A percentile compares a stretch with the other conserved stretches of the same genome.
phyloP scores from a whole-genome alignment of 306 rosid genomes.

The Begonia peltatifolia region DNA sequence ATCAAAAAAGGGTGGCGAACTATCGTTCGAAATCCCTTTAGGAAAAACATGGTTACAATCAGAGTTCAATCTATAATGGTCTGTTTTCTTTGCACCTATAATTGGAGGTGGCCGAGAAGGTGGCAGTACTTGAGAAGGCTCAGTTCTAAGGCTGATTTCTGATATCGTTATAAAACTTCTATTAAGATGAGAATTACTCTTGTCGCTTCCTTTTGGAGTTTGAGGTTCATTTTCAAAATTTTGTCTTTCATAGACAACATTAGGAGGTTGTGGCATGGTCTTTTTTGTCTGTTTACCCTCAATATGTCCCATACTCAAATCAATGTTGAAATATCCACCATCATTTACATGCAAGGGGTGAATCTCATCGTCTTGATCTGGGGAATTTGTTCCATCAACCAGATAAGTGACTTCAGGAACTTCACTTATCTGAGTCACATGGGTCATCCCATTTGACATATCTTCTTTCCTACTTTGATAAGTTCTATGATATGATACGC shows the following conservation, averaged over 20 bases:
- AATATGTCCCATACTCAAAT: constrained; percentile 25
- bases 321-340: constrained; percentile 37
- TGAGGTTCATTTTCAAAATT: constrained; percentile 12
- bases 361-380: constrained; percentile 4
- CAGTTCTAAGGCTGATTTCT: constrained; percentile 69
- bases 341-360: constrained; percentile 2
- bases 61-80: constrained; percentile 18
- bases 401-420: constrained; percentile 36
- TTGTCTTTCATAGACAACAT: constrained; percentile 21
- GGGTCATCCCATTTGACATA: constrained; percentile 24
- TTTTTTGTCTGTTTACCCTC: constrained; percentile 32
- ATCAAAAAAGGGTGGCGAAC: constrained; percentile 63
- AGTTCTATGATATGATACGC: constrained; percentile 39
- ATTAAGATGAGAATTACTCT: constrained; percentile 23
- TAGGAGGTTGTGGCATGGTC: constrained; percentile 17
- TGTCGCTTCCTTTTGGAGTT: constrained; percentile 19
- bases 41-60: constrained; percentile 21
- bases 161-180: constrained; percentile 49
- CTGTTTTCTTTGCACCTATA: constrained; percentile 24
- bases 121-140: constrained; percentile 68
- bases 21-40: constrained; percentile 31
- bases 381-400: constrained; percentile 30
- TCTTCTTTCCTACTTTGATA: constrained; percentile 19
- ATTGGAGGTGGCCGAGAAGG: constrained; percentile 81
- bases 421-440: constrained; percentile 21